These are phyloP conservation scores for Vitis cinerea DNA, from an alignment of 164 flowering plant genomes.

Conservation along the genomic window DNA sequence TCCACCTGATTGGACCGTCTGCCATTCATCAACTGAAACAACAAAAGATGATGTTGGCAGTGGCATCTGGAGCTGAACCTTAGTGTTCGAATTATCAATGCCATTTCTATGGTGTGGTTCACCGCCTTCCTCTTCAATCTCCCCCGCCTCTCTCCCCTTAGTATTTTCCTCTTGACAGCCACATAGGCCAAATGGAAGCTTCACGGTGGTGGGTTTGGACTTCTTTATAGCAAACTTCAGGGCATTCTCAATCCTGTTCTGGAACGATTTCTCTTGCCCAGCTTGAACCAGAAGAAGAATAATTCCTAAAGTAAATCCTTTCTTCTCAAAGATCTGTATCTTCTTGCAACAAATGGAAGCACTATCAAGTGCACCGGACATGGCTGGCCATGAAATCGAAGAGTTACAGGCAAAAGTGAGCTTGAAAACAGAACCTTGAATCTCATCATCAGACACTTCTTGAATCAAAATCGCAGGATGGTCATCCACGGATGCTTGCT, in stretches of 20 bases:
- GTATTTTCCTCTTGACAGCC: conserved; percentile 87
- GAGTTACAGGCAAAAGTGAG: conserved; percentile 85
- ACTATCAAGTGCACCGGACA: conserved; percentile 76
- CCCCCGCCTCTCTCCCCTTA: conserved; percentile 46
- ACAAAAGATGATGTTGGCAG: conserved; percentile 50
- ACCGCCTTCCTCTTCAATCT: conserved; percentile 47
- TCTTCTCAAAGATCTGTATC: conserved; percentile 91
- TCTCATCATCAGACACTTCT: conserved; percentile 55
- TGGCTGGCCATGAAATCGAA: conserved; percentile 70
- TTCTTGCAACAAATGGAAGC: conserved; percentile 80
- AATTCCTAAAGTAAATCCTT: conserved; percentile 68
- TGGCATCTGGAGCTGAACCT: conserved; percentile 51
- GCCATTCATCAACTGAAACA: conserved; percentile 89
- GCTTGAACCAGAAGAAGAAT: conserved; percentile 52
- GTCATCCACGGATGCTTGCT: conserved; percentile 65
- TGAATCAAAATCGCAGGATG: conserved; percentile 74
- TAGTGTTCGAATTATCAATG: conserved; percentile 33
- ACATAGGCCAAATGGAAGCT: conserved; percentile 90
- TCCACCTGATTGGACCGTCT: conserved; percentile 67
- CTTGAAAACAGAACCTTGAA: conserved; percentile 52
- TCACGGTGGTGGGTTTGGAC: conserved; percentile 55
- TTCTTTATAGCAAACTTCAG: conserved; percentile 65
- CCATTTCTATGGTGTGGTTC: conserved; percentile 39
- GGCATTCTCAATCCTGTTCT: conserved; percentile 57
- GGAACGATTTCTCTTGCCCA: conserved; percentile 66